Evolutionary conservation across 306 rosid genomes (phyloP).

Genomic region (Corylus heterophylla): DNA sequence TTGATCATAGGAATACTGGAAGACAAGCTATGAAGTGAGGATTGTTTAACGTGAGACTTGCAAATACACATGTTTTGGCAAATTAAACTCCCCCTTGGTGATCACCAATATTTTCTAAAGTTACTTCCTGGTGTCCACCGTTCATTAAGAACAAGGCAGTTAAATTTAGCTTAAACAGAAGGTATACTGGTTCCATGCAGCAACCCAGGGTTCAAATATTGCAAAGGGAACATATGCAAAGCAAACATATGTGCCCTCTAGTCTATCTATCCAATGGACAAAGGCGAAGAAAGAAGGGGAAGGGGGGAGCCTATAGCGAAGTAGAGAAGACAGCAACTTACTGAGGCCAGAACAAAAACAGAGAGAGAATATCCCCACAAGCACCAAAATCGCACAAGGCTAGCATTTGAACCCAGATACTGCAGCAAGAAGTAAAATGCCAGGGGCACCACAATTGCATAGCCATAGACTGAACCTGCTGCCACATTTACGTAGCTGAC

Average conservation of each 20-base stretch:
- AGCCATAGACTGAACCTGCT: slow-evolving; percentile 82
- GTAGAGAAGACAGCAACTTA: slow-evolving; percentile 49
- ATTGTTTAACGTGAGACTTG: background rate
- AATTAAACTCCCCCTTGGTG: background rate
- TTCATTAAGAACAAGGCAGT: background rate
- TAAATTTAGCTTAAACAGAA: background rate
- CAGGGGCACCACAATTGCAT: slow-evolving; percentile 75
- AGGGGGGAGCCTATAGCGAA: background rate
- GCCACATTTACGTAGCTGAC: slow-evolving; percentile 81
- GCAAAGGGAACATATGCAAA: background rate
- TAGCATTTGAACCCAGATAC: slow-evolving; percentile 76
- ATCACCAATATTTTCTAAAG: background rate
- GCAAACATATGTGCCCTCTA: background rate
- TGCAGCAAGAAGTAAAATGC: slow-evolving; percentile 84
- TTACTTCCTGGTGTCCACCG: background rate
- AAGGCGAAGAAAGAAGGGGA: background rate
- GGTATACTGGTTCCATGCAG: background rate
- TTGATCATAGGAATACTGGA: slow-evolving; percentile 6
- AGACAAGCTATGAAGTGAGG: slow-evolving; percentile 3
- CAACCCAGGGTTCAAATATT: background rate
- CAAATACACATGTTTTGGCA: background rate
- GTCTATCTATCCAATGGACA: background rate
- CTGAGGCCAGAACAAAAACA: slow-evolving; percentile 77
- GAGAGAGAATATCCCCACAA: slow-evolving; percentile 99
- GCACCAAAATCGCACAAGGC: slow-evolving; percentile 86